These are phyloP conservation scores for Blastocystis sp. DNA, from an alignment of 352 stramenopile genomes.

Conservation along the genomic window DNA sequence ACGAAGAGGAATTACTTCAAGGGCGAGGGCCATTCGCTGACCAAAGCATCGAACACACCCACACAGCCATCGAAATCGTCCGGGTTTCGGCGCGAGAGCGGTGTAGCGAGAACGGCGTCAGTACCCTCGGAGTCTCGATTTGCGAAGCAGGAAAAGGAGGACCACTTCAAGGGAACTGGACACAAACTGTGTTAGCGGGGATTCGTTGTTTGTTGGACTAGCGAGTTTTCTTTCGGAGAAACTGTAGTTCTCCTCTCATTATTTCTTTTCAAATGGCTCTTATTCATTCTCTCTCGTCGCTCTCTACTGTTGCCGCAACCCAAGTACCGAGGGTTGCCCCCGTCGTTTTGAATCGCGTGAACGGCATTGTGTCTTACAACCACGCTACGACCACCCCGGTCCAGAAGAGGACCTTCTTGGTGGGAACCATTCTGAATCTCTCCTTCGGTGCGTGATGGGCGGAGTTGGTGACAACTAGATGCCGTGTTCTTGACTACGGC, in stretches of 20 bases:
- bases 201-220: conserved; percentile 18
- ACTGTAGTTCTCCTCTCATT: background rate
- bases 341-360: background rate
- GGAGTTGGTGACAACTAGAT: background rate
- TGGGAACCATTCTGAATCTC: conserved; percentile 14
- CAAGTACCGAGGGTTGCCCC: conserved; percentile 6
- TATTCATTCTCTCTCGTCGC: background rate
- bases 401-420: conserved; percentile 20
- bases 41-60: background rate
- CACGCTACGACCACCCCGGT: background rate
- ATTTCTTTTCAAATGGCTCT: conserved; percentile 29
- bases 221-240: background rate
- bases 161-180: conserved; percentile 43
- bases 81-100: background rate
- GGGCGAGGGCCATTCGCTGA: conserved; percentile 45
- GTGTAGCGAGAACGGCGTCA: background rate
- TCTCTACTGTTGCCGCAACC: background rate
- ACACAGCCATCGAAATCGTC: background rate
- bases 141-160: conserved; percentile 19
- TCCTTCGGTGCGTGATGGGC: background rate
- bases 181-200: background rate
- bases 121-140: conserved; percentile 7
- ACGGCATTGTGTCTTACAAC: background rate
- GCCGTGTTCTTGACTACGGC: background rate
- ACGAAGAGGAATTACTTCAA: conserved; percentile 37